Evolutionary conservation across 2,329 filamentous ascomycete genomes (phyloP).

Genomic region (Sarocladium kiliense): DNA sequence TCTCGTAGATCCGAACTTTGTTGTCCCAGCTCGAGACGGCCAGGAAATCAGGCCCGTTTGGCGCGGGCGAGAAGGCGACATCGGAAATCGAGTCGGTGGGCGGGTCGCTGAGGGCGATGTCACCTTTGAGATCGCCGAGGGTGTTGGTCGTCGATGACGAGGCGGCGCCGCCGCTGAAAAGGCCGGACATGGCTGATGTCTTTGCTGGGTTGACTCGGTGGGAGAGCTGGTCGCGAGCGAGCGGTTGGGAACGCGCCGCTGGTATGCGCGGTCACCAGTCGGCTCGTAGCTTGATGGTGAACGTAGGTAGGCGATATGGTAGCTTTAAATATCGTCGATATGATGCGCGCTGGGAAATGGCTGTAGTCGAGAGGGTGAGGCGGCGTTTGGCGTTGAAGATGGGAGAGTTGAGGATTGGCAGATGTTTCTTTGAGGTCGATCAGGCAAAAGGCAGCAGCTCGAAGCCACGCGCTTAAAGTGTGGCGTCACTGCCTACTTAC

Average conservation of each 20-base stretch:
- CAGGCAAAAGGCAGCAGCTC: slow-evolving; percentile 9
- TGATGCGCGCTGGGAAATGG: background rate
- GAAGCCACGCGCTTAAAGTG: slow-evolving; percentile 5
- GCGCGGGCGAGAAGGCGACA: slow-evolving; percentile 72
- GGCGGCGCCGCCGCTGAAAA: slow-evolving; percentile 52
- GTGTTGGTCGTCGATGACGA: slow-evolving; percentile 60
- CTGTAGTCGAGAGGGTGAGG: background rate
- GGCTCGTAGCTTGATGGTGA: background rate
- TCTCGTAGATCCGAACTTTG: slow-evolving; percentile 95
- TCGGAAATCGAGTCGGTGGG: slow-evolving; percentile 89
- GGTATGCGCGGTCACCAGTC: background rate
- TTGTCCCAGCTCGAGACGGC: slow-evolving; percentile 96
- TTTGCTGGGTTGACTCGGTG: too few relatives aligned
- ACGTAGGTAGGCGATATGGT: background rate
- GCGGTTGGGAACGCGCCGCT: background rate
- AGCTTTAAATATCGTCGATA: too few relatives aligned
- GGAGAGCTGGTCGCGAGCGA: background rate
- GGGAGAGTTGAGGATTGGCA: background rate
- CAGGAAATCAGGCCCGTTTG: slow-evolving; percentile 62
- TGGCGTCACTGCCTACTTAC: background rate
- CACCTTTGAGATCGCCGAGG: slow-evolving; percentile 84
- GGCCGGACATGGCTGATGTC: slow-evolving; percentile 51
- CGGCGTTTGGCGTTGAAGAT: background rate
- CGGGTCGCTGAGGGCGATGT: slow-evolving; percentile 71
- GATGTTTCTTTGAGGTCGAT: background rate